phyloP scores from a whole-genome alignment of 768 basidiomycete species.

The Coprinopsis cinerea region DNA sequence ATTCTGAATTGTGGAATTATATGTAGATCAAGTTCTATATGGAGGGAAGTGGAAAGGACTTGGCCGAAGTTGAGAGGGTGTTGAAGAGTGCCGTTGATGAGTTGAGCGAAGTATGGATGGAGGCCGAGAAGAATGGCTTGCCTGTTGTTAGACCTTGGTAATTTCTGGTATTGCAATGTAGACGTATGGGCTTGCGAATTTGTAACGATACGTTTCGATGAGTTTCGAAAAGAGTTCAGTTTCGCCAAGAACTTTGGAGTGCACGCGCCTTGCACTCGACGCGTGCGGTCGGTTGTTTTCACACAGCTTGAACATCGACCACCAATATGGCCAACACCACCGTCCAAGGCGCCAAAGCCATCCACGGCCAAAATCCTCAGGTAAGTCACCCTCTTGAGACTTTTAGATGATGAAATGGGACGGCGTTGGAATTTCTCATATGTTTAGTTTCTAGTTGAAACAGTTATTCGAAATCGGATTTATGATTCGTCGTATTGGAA shows the following conservation, averaged over 20 bases:
- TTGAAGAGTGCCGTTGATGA: constrained; percentile 56
- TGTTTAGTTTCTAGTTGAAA: constrained; percentile 85
- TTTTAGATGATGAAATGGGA: too few relatives aligned
- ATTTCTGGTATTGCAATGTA: too few relatives aligned
- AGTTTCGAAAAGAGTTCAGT: not conserved
- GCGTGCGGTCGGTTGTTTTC: not conserved
- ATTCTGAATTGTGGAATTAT: not conserved
- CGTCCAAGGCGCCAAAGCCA: constrained; percentile 77
- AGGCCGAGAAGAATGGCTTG: constrained; percentile 39
- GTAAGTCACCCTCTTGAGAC: too few relatives aligned
- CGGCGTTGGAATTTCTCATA: constrained; percentile 18
- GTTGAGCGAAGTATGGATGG: constrained; percentile 63
- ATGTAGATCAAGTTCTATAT: constrained; percentile 83
- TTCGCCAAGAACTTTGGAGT: not conserved
- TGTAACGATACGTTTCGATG: too few relatives aligned
- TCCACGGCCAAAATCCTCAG: constrained; percentile 97
- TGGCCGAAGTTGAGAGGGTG: constrained; percentile 36
- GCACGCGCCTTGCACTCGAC: not conserved
- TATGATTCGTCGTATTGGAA: constrained; percentile 97
- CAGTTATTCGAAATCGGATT: constrained; percentile 91
- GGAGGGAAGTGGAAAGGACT: constrained; percentile 64
- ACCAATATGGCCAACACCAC: constrained; percentile 85
- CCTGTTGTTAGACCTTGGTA: constrained; percentile 1
- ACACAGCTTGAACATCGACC: constrained; percentile 7
- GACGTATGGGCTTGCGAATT: too few relatives aligned